A percentile compares a stretch with the other conserved stretches of the same genome.
phyloP scores from a whole-genome alignment of 805 yeast species.

The Yamadazyma kitorensis region DNA sequence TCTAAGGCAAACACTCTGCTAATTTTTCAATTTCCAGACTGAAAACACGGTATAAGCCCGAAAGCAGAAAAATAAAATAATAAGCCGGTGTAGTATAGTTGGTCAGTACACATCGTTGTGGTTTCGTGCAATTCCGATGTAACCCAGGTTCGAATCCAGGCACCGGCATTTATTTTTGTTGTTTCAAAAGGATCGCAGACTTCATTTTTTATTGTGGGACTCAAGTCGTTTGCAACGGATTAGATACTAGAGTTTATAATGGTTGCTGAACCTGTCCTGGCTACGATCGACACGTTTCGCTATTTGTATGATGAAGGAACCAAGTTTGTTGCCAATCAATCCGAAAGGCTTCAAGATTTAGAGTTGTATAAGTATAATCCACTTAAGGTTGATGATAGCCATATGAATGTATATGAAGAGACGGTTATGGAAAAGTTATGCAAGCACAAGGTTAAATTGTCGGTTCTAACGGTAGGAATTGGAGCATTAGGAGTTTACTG shows the following conservation, averaged over 20 bases:
- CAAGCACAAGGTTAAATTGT: conserved; percentile 8
- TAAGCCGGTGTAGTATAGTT: conserved; percentile 48
- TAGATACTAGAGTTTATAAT: too few relatives aligned
- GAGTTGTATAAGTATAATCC: conserved; percentile 12
- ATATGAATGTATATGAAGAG: background rate
- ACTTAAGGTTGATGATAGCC: conserved; percentile 2
- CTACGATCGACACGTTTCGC: conserved; percentile 29
- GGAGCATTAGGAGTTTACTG: conserved; percentile 20
- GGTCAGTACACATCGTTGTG: conserved; percentile 50
- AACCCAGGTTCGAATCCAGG: conserved; percentile 53
- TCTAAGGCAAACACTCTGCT: too few relatives aligned
- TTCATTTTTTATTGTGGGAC: too few relatives aligned
- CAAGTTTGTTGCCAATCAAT: conserved; percentile 20
- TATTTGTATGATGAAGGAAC: conserved; percentile 20
- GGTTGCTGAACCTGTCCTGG: conserved; percentile 47
- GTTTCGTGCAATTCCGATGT: too few relatives aligned
- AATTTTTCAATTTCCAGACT: too few relatives aligned
- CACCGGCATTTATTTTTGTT: conserved; percentile 37
- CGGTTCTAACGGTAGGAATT: conserved; percentile 24
- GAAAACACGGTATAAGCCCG: too few relatives aligned
- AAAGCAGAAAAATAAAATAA: conserved; percentile 1
- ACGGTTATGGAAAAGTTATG: conserved; percentile 1
- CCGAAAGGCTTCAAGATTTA: conserved; percentile 18
- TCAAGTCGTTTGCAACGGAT: too few relatives aligned
- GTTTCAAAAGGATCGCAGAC: conserved; percentile 2